Conservation (phyloP, 306 rosid genomes). For the Cicer pinnatifidum region DNA sequence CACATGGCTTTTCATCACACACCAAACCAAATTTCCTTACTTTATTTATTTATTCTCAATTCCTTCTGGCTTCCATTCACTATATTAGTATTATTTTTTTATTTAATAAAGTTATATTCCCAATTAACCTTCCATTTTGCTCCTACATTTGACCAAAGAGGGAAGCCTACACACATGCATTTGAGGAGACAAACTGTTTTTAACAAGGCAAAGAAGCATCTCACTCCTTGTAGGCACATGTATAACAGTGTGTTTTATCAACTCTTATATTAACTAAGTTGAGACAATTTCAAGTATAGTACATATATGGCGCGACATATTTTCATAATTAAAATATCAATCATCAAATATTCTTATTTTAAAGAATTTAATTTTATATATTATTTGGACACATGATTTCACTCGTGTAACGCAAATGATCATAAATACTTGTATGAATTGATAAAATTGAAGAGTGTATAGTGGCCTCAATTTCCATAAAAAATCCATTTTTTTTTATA, state of each 20-base stretch:
- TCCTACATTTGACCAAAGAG: constrained; percentile 43
- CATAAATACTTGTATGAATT: too few species aligned
- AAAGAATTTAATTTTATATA: too few species aligned
- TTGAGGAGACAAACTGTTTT: neutral
- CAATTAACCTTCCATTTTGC: constrained; percentile 6
- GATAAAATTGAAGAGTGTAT: too few species aligned
- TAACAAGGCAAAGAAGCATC: neutral
- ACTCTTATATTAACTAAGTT: neutral
- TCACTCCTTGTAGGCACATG: neutral
- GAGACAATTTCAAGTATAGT: too few species aligned
- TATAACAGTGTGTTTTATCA: neutral
- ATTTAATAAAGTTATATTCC: constrained; percentile 27
- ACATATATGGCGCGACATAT: too few species aligned
- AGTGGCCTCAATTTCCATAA: neutral
- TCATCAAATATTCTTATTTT: too few species aligned
- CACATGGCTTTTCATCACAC: constrained; percentile 34
- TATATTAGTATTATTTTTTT: neutral
- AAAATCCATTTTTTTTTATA: neutral
- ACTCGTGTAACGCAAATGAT: too few species aligned
- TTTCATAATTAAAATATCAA: too few species aligned
- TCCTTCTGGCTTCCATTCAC: constrained; percentile 31
- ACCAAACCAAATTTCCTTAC: constrained; percentile 43
- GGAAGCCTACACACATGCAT: constrained; percentile 43
- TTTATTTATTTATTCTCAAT: constrained; percentile 21
- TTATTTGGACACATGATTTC: too few species aligned